Evolutionary conservation across 176 grass and related monocot genomes (phyloP).

Genomic region (maize (Zea mays)): DNA sequence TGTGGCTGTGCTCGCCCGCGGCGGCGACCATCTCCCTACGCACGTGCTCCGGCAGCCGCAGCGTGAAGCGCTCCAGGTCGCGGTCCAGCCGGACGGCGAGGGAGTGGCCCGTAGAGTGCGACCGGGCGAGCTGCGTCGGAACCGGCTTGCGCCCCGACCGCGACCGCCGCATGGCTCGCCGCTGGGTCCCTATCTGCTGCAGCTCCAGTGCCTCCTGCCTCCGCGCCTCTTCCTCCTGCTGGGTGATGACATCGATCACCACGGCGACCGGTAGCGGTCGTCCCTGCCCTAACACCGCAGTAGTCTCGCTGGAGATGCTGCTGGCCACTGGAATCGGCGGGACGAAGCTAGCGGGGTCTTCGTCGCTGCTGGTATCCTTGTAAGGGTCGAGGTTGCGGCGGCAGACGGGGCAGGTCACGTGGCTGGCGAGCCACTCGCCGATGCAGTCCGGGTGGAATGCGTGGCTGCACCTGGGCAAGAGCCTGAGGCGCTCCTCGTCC

Average conservation of each 20-base stretch:
- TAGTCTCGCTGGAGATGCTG: conserved; percentile 37
- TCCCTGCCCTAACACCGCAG: conserved; percentile 6
- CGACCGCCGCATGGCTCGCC: conserved; percentile 54
- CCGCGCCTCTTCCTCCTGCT: conserved; percentile 35
- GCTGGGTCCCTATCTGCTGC: conserved; percentile 64
- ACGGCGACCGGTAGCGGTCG: conserved; percentile 7
- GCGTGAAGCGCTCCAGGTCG: conserved; percentile 63
- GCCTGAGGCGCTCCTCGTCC: conserved; percentile 60
- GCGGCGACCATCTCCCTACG: conserved; percentile 55
- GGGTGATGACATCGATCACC: conserved; percentile 50
- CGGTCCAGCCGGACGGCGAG: conserved; percentile 32
- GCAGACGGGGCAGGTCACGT: conserved; percentile 76
- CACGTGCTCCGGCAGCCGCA: conserved; percentile 68
- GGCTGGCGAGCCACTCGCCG: conserved; percentile 65
- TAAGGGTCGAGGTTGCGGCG: conserved; percentile 51
- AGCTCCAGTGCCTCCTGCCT: conserved; percentile 57
- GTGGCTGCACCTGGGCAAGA: conserved; percentile 86
- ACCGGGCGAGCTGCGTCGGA: conserved; percentile 37
- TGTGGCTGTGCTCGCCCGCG: conserved; percentile 25
- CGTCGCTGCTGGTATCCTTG: conserved; percentile 38
- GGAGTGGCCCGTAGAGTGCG: conserved; percentile 81
- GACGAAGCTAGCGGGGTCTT: not conserved
- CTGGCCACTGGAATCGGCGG: conserved; percentile 1
- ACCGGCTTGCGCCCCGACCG: conserved; percentile 35
- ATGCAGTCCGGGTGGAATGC: conserved; percentile 85